phyloP scores from a whole-genome alignment of 78 protist genomes.

The Dictyostelium intermedium region DNA sequence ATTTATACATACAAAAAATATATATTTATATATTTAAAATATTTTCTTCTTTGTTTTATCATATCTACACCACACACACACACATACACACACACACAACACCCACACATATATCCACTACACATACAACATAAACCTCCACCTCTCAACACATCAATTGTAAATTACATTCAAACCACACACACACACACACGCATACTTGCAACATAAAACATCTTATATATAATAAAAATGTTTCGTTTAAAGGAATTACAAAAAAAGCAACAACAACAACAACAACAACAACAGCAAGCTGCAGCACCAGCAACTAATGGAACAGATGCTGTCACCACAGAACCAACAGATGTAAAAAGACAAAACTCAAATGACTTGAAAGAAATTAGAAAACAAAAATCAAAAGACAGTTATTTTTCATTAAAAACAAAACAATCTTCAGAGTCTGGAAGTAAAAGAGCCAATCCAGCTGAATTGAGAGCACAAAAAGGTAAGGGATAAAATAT shows the following conservation, averaged over 20 bases:
- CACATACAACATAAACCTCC: not conserved
- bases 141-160: not conserved
- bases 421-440: conserved; percentile 60
- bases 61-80: no score
- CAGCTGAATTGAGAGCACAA: conserved; percentile 82
- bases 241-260: conserved; percentile 58
- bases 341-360: conserved; percentile 60
- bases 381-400: conserved; percentile 66
- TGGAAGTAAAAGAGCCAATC: conserved; percentile 51
- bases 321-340: conserved; percentile 6
- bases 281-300: conserved; percentile 13
- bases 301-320: conserved; percentile 25
- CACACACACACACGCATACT: not conserved
- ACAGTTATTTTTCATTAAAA: conserved; percentile 65
- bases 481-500: no score
- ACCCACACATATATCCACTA: no score
- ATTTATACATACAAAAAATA: not conserved
- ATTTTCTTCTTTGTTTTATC: not conserved
- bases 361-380: conserved; percentile 68
- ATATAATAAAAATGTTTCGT: conserved; percentile 48
- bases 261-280: conserved; percentile 19
- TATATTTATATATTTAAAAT: no score
- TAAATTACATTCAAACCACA: not conserved
- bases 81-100: no score
- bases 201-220: not conserved